phyloP scores from a whole-genome alignment of 2,329 filamentous ascomycete species.

The Pestalotiopsis sp. region DNA sequence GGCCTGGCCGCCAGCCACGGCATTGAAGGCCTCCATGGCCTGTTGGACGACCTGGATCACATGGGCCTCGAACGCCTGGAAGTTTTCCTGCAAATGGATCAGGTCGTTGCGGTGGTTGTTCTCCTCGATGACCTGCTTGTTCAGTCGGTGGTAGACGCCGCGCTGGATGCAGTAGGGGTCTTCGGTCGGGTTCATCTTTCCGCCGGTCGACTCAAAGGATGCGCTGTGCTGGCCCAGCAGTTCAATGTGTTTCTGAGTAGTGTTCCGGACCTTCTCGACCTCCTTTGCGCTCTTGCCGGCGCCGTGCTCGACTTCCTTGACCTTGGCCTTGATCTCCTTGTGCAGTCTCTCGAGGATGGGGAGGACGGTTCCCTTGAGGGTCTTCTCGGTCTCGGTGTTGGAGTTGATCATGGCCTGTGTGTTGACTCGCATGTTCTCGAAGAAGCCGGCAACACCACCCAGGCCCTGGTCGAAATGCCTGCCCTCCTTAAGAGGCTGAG shows the following conservation, averaged over 20 bases:
- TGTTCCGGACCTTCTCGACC: constrained; percentile 84
- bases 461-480: constrained; percentile 90
- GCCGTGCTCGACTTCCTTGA: constrained; percentile 83
- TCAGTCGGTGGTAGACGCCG: constrained; percentile 79
- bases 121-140: constrained; percentile 91
- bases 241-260: constrained; percentile 95
- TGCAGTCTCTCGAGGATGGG: constrained; percentile 90
- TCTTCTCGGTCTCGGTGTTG: constrained; percentile 90
- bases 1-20: constrained; percentile 77
- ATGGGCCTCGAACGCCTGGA: constrained; percentile 85
- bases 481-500: constrained; percentile 82
- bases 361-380: constrained; percentile 81
- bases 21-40: constrained; percentile 80
- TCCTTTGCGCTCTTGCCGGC: constrained; percentile 85
- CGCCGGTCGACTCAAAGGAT: constrained; percentile 74
- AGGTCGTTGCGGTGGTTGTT: constrained; percentile 96
- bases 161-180: constrained; percentile 90
- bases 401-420: constrained; percentile 87
- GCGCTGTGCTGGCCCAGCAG: constrained; percentile 86
- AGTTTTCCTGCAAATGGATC: constrained; percentile 87
- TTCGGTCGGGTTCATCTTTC: constrained; percentile 69
- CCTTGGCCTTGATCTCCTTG: constrained; percentile 95
- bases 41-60: constrained; percentile 82
- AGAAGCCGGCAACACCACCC: constrained; percentile 87
- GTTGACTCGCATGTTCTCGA: constrained; percentile 92